Conservation (phyloP, 148 eudicot genomes). For the Pouteria glomerata region DNA sequence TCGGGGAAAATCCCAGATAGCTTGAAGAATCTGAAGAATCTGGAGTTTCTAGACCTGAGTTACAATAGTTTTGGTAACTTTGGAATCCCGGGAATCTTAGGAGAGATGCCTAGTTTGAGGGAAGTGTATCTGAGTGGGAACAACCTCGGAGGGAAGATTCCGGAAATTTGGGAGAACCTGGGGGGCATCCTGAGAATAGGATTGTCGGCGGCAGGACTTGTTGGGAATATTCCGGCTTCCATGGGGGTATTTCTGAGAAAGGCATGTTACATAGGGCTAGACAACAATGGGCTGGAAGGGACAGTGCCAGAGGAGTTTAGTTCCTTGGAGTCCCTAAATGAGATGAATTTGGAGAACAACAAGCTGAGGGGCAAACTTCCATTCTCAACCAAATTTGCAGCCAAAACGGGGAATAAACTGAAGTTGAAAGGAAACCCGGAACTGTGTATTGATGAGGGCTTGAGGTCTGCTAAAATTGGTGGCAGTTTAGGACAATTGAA, state of each 20-base stretch:
- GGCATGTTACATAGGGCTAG: conserved; percentile 46
- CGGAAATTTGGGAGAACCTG: conserved; percentile 77
- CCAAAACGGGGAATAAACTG: conserved; percentile 44
- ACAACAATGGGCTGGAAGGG: conserved; percentile 65
- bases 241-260: conserved; percentile 69
- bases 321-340: conserved; percentile 40
- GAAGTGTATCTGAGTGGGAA: conserved; percentile 81
- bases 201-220: conserved; percentile 52
- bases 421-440: conserved; percentile 61
- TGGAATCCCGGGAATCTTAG: conserved; percentile 60
- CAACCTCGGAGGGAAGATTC: conserved; percentile 69
- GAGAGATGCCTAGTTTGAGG: conserved; percentile 45
- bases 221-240: conserved; percentile 64
- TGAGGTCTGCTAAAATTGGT: conserved; percentile 24
- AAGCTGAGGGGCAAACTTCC: conserved; percentile 57
- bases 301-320: conserved; percentile 63
- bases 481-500: conserved; percentile 32
- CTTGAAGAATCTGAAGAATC: conserved; percentile 32
- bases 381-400: conserved; percentile 42
- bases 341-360: conserved; percentile 68
- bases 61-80: conserved; percentile 44
- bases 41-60: conserved; percentile 71
- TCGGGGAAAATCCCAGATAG: conserved; percentile 51
- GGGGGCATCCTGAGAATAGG: conserved; percentile 63
- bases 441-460: conserved; percentile 52